These are phyloP conservation scores for Phanerodontia chrysosporium DNA, from an alignment of 768 basidiomycete species.

Conservation along the genomic window DNA sequence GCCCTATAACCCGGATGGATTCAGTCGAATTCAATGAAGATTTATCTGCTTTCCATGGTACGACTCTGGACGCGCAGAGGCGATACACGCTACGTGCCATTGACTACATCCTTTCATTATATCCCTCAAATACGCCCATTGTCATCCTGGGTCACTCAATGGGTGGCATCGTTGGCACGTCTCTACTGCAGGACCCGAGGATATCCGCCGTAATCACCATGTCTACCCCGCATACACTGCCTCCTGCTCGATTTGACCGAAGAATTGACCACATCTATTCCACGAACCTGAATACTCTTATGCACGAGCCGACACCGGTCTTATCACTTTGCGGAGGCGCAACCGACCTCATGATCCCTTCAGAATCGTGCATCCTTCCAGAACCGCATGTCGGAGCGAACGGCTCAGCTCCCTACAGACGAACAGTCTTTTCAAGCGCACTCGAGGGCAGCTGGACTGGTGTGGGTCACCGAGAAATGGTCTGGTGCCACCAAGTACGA, in stretches of 20 bases:
- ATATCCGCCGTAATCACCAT: slow-evolving; percentile 89
- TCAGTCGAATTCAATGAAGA: slow-evolving; percentile 96
- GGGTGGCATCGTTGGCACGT: slow-evolving; percentile 90
- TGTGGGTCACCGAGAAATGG: slow-evolving; percentile 93
- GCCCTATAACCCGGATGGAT: not conserved
- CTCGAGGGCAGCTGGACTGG: slow-evolving; percentile 93
- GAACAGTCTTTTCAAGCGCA: slow-evolving; percentile 78
- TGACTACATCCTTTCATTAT: slow-evolving; percentile 73
- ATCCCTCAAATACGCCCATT: slow-evolving; percentile 58
- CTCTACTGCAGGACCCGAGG: slow-evolving; percentile 61
- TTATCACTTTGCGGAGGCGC: slow-evolving; percentile 90
- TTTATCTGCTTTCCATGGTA: slow-evolving; percentile 90
- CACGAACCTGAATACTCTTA: slow-evolving; percentile 37
- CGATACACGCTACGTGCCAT: slow-evolving; percentile 69
- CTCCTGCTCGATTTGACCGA: slow-evolving; percentile 84
- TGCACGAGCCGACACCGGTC: slow-evolving; percentile 52
- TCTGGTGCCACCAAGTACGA: slow-evolving; percentile 98
- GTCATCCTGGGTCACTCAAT: slow-evolving; percentile 92
- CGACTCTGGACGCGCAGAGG: slow-evolving; percentile 81
- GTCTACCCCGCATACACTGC: slow-evolving; percentile 87
- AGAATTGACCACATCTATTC: slow-evolving; percentile 74
- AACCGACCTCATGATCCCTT: slow-evolving; percentile 87
- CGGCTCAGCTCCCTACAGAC: slow-evolving; percentile 35
- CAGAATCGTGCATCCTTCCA: slow-evolving; percentile 78
- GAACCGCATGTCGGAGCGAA: not conserved